phyloP scores from a whole-genome alignment of 2,329 filamentous ascomycete genomes.

The Emergomyces africanus region DNA sequence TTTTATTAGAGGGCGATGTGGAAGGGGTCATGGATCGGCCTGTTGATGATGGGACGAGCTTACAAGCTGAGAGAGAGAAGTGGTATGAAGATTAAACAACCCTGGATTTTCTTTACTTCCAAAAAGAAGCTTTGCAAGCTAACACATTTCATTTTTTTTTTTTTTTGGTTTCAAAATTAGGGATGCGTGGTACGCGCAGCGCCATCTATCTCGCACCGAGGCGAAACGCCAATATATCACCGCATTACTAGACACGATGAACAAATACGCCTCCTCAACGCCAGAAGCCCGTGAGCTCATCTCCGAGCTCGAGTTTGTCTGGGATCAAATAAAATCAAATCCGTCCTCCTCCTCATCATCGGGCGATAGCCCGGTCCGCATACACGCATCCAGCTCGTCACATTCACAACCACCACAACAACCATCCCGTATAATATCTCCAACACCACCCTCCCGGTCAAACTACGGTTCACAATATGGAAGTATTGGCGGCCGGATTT shows the following conservation, averaged over 20 bases:
- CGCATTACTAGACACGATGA: constrained; percentile 92
- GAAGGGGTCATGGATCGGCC: constrained; percentile 87
- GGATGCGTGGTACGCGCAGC: constrained; percentile 92
- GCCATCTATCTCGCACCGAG: constrained; percentile 71
- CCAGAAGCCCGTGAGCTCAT: constrained; percentile 74
- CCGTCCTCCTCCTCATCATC: constrained; percentile 48
- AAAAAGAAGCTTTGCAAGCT: background rate
- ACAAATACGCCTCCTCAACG: constrained; percentile 77
- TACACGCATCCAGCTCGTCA: constrained; percentile 6
- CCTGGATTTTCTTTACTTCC: background rate
- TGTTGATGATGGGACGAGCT: constrained; percentile 33
- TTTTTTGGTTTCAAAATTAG: constrained; percentile 30
- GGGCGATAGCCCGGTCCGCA: constrained; percentile 16
- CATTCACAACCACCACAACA: constrained; percentile 12
- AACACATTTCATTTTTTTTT: no score
- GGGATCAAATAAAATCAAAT: constrained; percentile 94
- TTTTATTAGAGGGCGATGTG: constrained; percentile 65
- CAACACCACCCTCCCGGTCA: constrained; percentile 1
- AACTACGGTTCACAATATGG: constrained; percentile 19
- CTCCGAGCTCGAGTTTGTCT: constrained; percentile 93
- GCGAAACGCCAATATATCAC: constrained; percentile 91
- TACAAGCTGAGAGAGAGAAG: constrained; percentile 48
- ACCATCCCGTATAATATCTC: constrained; percentile 12
- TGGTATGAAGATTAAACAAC: constrained; percentile 37
- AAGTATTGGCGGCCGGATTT: constrained; percentile 25